phyloP scores from a whole-genome alignment of 768 basidiomycete genomes.

The Lactarius sanguifluus region DNA sequence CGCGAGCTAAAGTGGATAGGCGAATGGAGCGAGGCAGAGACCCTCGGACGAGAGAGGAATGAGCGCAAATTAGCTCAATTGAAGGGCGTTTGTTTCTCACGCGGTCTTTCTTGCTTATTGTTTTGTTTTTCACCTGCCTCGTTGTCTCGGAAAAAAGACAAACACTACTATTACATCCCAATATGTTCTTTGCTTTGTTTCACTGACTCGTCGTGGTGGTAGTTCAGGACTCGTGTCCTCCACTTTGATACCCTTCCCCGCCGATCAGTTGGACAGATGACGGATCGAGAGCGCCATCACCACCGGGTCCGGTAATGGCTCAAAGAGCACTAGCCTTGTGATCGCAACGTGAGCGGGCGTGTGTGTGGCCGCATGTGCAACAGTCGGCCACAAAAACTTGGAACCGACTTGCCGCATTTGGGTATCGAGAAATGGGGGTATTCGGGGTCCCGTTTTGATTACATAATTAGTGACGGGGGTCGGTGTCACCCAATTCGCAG shows the following conservation, averaged over 20 bases:
- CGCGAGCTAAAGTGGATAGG: conserved; percentile 21
- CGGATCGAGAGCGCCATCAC: conserved; percentile 1
- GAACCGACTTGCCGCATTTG: not conserved
- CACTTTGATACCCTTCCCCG: not conserved
- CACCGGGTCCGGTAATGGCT: not conserved
- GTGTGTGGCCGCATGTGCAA: not conserved
- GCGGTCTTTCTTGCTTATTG: conserved; percentile 12
- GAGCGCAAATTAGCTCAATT: not conserved
- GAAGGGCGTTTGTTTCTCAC: conserved; percentile 22
- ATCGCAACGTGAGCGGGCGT: not conserved
- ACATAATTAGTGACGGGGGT: conserved; percentile 11
- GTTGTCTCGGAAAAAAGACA: conserved; percentile 1
- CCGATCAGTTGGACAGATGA: not conserved
- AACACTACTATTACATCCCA: not conserved
- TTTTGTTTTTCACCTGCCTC: not conserved
- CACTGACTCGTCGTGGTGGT: conserved; percentile 2
- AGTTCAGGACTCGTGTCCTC: not conserved
- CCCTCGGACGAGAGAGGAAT: not conserved
- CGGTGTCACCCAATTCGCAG: not conserved
- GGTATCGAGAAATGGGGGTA: not conserved
- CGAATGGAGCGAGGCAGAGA: not conserved
- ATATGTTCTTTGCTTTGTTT: conserved; percentile 6
- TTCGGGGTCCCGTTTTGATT: not conserved
- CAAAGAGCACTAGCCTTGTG: not conserved
- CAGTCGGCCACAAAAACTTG: not conserved